These are phyloP conservation scores for Avena eriantha DNA, from an alignment of 176 grass and related monocot species.

Conservation along the genomic window DNA sequence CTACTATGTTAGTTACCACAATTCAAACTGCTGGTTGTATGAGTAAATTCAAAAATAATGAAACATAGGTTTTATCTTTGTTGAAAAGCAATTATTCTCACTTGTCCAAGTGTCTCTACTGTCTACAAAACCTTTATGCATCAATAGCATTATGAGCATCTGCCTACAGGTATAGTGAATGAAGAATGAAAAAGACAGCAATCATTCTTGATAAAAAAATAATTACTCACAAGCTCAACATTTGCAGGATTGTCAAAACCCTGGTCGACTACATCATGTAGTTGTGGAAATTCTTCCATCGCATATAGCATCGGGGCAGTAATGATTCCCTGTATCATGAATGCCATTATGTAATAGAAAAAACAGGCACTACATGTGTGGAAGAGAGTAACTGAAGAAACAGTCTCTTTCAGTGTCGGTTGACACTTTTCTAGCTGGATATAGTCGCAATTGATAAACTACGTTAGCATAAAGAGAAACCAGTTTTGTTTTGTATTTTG, in stretches of 20 bases:
- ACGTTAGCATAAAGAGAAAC: slow-evolving; percentile 1
- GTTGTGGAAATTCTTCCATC: slow-evolving; percentile 89
- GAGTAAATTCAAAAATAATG: neutral
- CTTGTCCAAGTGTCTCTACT: neutral
- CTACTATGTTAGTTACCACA: neutral
- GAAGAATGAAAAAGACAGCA: neutral
- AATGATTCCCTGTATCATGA: slow-evolving; percentile 79
- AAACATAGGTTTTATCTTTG: slow-evolving; percentile 15
- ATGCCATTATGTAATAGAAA: slow-evolving; percentile 37
- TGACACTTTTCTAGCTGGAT: neutral
- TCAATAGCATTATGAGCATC: neutral
- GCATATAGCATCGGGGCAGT: slow-evolving; percentile 95
- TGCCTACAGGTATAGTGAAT: neutral
- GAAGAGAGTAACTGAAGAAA: neutral
- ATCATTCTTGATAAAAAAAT: neutral
- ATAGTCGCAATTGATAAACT: neutral
- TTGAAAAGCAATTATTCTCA: neutral
- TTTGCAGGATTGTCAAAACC: slow-evolving; percentile 86
- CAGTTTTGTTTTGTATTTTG: neutral
- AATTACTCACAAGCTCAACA: slow-evolving; percentile 74
- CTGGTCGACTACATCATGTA: slow-evolving; percentile 67
- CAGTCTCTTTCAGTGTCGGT: neutral
- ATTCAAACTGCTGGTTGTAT: neutral
- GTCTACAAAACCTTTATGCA: neutral
- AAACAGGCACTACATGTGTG: neutral